Conservation (phyloP, 2,329 filamentous ascomycete species). For the Bisporella sp. region DNA sequence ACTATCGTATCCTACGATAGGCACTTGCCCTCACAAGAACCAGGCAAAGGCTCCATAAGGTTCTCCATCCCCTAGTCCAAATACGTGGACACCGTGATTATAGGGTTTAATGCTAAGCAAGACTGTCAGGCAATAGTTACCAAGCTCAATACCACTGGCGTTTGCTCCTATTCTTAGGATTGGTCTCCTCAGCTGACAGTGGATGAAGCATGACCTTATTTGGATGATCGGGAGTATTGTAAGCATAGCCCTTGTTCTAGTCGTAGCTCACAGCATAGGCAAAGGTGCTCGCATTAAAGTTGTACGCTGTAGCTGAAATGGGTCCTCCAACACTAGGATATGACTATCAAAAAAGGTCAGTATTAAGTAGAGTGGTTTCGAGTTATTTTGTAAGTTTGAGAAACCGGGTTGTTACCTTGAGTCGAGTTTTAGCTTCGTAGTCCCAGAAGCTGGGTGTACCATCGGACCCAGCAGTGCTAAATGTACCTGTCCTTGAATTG, state of each 20-base stretch:
- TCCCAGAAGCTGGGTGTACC: conserved; percentile 96
- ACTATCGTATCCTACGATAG: no score
- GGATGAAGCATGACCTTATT: conserved; percentile 79
- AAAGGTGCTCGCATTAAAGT: conserved; percentile 71
- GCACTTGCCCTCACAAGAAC: no score
- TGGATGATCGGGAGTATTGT: conserved; percentile 64
- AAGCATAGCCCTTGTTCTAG: conserved; percentile 93
- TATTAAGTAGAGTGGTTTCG: no score
- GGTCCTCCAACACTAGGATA: conserved; percentile 75
- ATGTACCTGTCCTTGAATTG: conserved; percentile 89
- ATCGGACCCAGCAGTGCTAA: conserved; percentile 87
- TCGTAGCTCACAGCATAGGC: conserved; percentile 89
- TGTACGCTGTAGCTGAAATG: conserved; percentile 87
- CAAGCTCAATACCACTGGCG: neutral
- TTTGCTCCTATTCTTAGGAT: conserved; percentile 28
- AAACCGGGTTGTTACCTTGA: conserved; percentile 46
- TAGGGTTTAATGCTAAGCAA: no score
- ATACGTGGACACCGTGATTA: no score
- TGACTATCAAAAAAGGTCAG: conserved; percentile 26
- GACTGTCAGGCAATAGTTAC: neutral
- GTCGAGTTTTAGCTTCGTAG: conserved; percentile 76
- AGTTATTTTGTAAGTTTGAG: no score
- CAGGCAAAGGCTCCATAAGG: no score
- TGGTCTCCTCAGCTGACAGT: conserved; percentile 53
- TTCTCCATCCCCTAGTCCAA: no score